Percentiles rank a stretch among this genome's conserved stretches.
phyloP scores from a whole-genome alignment of 2,329 filamentous ascomycete species.

The Piedraia hortae region DNA sequence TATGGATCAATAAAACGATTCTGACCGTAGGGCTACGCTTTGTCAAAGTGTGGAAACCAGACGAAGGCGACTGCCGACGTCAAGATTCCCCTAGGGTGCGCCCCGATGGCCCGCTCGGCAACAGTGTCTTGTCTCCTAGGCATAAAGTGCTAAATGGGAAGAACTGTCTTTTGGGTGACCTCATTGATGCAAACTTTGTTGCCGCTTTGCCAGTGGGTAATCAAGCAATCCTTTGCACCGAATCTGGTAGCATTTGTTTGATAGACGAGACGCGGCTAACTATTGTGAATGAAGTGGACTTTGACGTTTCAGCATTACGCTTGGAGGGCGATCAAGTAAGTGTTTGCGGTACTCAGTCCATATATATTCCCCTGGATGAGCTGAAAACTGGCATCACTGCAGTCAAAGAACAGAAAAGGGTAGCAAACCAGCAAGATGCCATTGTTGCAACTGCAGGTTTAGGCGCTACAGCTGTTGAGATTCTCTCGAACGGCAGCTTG shows the following conservation, averaged over 20 bases:
- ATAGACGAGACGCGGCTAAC: slow-evolving; percentile 51
- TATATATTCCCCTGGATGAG: slow-evolving; percentile 8
- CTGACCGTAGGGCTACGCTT: slow-evolving; percentile 75
- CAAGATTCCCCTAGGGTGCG: slow-evolving; percentile 8
- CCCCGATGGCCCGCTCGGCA: slow-evolving; percentile 12
- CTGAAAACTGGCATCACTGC: slow-evolving; percentile 4
- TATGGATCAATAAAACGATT: slow-evolving; percentile 64
- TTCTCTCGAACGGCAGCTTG: slow-evolving; percentile 6
- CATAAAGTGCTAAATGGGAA: slow-evolving; percentile 55
- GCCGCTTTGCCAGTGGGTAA: slow-evolving; percentile 47
- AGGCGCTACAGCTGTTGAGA: slow-evolving; percentile 3
- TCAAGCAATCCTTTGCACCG: slow-evolving; percentile 56
- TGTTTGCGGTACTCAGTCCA: slow-evolving; percentile 16
- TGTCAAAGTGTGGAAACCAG: slow-evolving; percentile 76
- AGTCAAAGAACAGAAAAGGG: slow-evolving; percentile 2
- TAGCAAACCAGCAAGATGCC: not conserved
- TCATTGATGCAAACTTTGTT: slow-evolving; percentile 66
- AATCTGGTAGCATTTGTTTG: slow-evolving; percentile 69
- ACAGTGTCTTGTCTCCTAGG: slow-evolving; percentile 14
- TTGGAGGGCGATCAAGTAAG: slow-evolving; percentile 30
- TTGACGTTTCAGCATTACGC: slow-evolving; percentile 38
- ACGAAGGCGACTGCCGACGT: slow-evolving; percentile 22
- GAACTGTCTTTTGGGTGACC: slow-evolving; percentile 57
- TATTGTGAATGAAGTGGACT: slow-evolving; percentile 37
- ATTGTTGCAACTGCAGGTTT: not conserved